These are phyloP conservation scores for Phialophora chinensis DNA, from an alignment of 2,329 filamentous ascomycete genomes.

Conservation along the genomic window DNA sequence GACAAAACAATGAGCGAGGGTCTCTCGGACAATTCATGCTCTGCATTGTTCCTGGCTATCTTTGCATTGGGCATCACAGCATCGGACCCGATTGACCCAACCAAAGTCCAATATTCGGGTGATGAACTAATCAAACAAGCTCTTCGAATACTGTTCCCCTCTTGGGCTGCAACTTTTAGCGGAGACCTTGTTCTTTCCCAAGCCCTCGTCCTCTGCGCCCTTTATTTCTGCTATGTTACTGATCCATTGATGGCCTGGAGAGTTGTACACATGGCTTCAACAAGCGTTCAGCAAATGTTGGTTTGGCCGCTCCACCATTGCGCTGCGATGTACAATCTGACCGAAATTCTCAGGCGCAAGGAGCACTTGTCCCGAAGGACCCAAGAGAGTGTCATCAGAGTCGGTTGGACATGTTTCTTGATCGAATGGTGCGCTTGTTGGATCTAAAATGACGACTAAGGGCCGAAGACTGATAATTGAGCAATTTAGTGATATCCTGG, in stretches of 20 bases:
- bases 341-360: neutral
- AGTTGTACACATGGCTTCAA: slow-evolving; percentile 21
- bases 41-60: neutral
- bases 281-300: slow-evolving; percentile 21
- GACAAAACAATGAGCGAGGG: neutral
- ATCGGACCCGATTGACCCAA: neutral
- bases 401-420: neutral
- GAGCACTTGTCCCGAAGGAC: neutral
- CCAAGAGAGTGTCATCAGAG: neutral
- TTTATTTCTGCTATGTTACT: neutral
- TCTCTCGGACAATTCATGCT: neutral
- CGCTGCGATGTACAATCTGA: neutral
- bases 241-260: slow-evolving; percentile 20
- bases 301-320: slow-evolving; percentile 2
- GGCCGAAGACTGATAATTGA: neutral
- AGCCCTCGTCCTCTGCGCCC: neutral
- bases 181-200: neutral
- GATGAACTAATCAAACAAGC: neutral
- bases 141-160: neutral
- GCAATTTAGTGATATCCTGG: slow-evolving; percentile 16
- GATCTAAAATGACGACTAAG: neutral
- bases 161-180: neutral
- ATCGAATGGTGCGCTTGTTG: neutral
- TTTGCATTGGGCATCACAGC: neutral
- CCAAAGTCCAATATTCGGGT: neutral